Conservation (phyloP, 352 stramenopile species). For the Achlya hypogyna region DNA sequence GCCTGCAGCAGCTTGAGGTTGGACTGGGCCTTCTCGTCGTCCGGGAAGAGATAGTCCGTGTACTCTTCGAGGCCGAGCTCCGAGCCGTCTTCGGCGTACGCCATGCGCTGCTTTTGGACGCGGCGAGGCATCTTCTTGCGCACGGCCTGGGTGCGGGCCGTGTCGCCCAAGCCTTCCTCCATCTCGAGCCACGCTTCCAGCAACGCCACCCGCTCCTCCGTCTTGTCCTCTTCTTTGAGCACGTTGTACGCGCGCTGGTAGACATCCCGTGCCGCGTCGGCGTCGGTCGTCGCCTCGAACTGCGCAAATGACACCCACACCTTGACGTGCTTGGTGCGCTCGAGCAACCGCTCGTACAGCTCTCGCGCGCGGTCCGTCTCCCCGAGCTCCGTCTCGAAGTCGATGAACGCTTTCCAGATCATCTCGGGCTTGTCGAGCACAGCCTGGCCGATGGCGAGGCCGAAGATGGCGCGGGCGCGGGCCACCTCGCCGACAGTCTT, state of each 20-base stretch:
- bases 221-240: slow-evolving; percentile 87
- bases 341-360: slow-evolving; percentile 94
- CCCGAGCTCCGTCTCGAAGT: slow-evolving; percentile 94
- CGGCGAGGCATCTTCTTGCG: slow-evolving; percentile 90
- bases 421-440: slow-evolving; percentile 98
- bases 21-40: slow-evolving; percentile 92
- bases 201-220: slow-evolving; percentile 94
- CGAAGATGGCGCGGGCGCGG: slow-evolving; percentile 91
- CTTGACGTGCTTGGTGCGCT: slow-evolving; percentile 97
- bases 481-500: slow-evolving; percentile 91
- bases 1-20: slow-evolving; percentile 97
- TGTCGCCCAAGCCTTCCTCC: slow-evolving; percentile 69
- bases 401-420: slow-evolving; percentile 99
- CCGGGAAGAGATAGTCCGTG: slow-evolving; percentile 98
- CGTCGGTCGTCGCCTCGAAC: slow-evolving; percentile 66
- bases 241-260: slow-evolving; percentile 88
- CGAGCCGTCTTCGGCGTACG: slow-evolving; percentile 84
- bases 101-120: slow-evolving; percentile 95
- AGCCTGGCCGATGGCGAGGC: slow-evolving; percentile 92
- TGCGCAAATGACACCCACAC: slow-evolving; percentile 90
- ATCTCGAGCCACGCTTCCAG: slow-evolving; percentile 94
- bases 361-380: slow-evolving; percentile 78
- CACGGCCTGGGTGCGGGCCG: slow-evolving; percentile 64
- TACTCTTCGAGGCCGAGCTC: slow-evolving; percentile 95
- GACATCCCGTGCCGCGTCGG: slow-evolving; percentile 62